Conservation (phyloP, 2,329 filamentous ascomycete genomes). For the Cladophialophora bantiana region DNA sequence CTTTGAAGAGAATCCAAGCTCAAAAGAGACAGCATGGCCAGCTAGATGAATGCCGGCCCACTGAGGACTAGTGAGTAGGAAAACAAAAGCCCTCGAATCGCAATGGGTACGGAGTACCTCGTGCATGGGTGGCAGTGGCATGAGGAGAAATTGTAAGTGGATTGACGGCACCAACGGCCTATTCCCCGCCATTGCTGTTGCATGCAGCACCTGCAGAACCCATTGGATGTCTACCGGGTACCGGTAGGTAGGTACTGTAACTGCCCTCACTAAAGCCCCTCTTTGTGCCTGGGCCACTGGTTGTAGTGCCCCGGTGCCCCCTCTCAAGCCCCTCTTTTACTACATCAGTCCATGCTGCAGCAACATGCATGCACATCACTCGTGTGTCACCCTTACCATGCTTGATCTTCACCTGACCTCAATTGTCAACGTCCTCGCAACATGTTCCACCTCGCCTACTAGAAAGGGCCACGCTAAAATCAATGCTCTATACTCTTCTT, state of each 20-base stretch:
- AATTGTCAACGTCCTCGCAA: background rate
- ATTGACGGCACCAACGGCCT: background rate
- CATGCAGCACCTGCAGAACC: background rate
- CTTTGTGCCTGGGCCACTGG: background rate
- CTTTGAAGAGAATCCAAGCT: background rate
- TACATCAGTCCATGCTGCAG: no score
- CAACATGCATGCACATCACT: background rate
- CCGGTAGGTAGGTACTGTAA: no score
- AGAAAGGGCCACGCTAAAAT: background rate
- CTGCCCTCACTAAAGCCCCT: background rate
- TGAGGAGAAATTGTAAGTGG: background rate
- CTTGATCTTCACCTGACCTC: background rate
- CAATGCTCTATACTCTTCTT: background rate
- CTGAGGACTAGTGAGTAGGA: background rate
- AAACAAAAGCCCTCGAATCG: background rate
- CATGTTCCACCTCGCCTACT: background rate
- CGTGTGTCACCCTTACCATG: background rate
- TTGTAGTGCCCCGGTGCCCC: no score
- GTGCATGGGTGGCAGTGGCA: background rate
- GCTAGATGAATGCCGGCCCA: background rate
- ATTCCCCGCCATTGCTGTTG: background rate
- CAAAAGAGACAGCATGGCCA: background rate
- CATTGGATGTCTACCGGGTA: constrained; percentile 5
- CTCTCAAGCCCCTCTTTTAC: no score
- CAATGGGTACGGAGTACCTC: background rate